Evolutionary conservation across 2,329 filamentous ascomycete species (phyloP).

Genomic region (Cryphonectria japonica): DNA sequence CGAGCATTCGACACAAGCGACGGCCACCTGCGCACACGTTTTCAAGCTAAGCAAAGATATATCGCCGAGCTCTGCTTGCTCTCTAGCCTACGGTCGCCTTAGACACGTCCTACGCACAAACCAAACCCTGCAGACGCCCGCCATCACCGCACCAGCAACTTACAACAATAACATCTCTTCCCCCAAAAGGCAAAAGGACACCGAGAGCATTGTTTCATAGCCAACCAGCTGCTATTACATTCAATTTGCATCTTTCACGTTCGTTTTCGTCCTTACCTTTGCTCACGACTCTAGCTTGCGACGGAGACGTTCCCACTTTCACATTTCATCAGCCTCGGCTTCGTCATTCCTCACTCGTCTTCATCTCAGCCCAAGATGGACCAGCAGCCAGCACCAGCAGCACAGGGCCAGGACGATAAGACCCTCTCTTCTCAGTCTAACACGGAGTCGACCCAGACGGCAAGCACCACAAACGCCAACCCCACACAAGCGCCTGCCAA

Average conservation of each 20-base stretch:
- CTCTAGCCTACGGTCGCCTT: neutral
- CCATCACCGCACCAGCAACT: neutral
- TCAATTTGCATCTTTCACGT: neutral
- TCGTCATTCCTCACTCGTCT: neutral
- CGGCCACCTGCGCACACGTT: neutral
- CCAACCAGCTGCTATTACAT: neutral
- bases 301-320: constrained; percentile 2
- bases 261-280: neutral
- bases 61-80: neutral
- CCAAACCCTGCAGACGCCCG: constrained; percentile 3
- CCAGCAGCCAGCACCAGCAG: constrained; percentile 19
- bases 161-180: neutral
- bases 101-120: neutral
- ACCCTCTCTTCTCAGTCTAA: constrained; percentile 32
- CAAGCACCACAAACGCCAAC: constrained; percentile 9
- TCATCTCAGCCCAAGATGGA: constrained; percentile 23
- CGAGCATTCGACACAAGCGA: neutral
- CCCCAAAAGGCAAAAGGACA: neutral
- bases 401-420: constrained; percentile 35
- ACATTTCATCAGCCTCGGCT: neutral
- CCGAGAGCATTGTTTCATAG: neutral
- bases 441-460: constrained; percentile 1
- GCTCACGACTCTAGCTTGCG: constrained; percentile 1
- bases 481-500: constrained; percentile 1
- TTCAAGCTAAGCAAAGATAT: neutral